Evolutionary conservation across 208 protist genomes (phyloP), one percentile per base, ranked within the genome.

Genomic region (Leptomonas pyrrhocoris): DNA sequence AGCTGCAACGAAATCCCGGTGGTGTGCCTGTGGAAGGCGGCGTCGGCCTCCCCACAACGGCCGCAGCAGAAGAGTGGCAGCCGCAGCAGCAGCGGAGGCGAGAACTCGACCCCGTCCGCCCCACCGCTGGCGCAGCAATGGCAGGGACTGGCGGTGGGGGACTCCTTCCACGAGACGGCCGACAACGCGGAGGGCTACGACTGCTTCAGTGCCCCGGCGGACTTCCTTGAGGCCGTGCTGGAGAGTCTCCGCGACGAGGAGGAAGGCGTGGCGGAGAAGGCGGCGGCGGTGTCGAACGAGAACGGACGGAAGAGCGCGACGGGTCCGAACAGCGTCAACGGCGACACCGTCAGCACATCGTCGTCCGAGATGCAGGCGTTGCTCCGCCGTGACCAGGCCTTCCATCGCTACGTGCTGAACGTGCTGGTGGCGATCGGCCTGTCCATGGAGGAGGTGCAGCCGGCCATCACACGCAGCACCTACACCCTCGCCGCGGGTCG

Each of bases 341-440:
- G 60, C 16, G 68, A 71, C 50, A 59, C 51, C n/a, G 48, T 27
- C 16, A 56, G 48, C 46, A 38, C 51, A 12, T 58, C 59, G 5
- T 72, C 61, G 4, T 23, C 49, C 16, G 64, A 71, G 40, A 23
- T 43, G 27, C 59, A 79, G 45, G 42, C 42, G 25, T 45, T 80
- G n/a, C 70, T 85, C 38, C 57, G 62, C 16, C 71, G 70, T 6
- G 75, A 83, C 54, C 61, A 84, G 48, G 31, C 57, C n/a, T 81
- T 88, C 67, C 75, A 90, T 40, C 51, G 74, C 27, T 87, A 80
- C 62, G 76, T 88, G 27, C 58, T 87, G 42, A 88, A 85, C 56
- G 79, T 80, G 7, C 74, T 90, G 15, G 45, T 90, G 15, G 74
- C 81, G 19, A 67, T 86, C 61, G 85, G 81, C n/a, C 51, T 90